Evolutionary conservation across 371 early-diverging fungal species (phyloP).

Genomic region (Agmasoma carcini): DNA sequence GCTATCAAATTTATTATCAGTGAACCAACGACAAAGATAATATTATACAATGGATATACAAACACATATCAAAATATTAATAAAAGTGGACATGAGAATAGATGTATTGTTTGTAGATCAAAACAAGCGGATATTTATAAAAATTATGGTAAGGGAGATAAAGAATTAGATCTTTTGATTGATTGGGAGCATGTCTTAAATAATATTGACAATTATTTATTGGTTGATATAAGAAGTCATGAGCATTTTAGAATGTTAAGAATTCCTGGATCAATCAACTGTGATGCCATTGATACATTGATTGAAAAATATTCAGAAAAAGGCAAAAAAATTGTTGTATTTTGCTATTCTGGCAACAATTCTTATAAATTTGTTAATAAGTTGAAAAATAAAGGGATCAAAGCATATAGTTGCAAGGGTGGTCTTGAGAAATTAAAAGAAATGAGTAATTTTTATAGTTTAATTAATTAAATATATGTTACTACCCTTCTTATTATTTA

Average conservation of each 20-base stretch:
- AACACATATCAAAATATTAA: constrained; percentile 8
- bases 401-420: constrained; percentile 23
- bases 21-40: constrained; percentile 11
- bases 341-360: constrained; percentile 37
- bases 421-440: constrained; percentile 37
- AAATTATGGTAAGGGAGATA: background rate
- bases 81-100: constrained; percentile 1
- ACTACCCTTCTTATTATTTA: too few relatives aligned
- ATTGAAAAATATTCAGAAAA: background rate
- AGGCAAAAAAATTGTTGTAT: constrained; percentile 21
- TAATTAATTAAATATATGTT: too few relatives aligned
- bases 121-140: background rate
- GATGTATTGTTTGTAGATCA: background rate
- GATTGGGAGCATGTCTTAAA: constrained; percentile 24
- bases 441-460: too few relatives aligned
- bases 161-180: background rate
- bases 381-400: constrained; percentile 7
- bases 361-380: constrained; percentile 22
- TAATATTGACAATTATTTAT: constrained; percentile 10
- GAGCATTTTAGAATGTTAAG: constrained; percentile 30
- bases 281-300: constrained; percentile 9
- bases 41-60: constrained; percentile 26
- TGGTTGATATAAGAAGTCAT: constrained; percentile 37
- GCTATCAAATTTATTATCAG: constrained; percentile 59
- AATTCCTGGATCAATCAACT: constrained; percentile 35